Percentiles rank a stretch among this genome's conserved stretches.
Evolutionary conservation across 2,329 filamentous ascomycete species (phyloP).

Genomic region (Calonectria ilicicola): DNA sequence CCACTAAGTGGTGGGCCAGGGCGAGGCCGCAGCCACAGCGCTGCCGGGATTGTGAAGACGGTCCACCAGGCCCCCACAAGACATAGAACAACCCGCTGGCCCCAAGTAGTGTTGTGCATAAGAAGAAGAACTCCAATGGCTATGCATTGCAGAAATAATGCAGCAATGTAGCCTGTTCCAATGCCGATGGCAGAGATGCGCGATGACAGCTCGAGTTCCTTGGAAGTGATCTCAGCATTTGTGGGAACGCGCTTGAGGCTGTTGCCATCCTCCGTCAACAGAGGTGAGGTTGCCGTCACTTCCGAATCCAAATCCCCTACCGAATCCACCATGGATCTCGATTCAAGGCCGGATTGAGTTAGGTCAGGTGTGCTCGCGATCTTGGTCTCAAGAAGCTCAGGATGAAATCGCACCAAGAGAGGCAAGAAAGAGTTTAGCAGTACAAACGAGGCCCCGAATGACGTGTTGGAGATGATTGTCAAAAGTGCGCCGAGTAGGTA

Average conservation of each 20-base stretch:
- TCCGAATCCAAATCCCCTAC: constrained; percentile 45
- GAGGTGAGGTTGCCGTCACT: constrained; percentile 59
- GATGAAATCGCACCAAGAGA: constrained; percentile 88
- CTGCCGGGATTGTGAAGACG: constrained; percentile 87
- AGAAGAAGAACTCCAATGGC: constrained; percentile 81
- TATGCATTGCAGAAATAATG: constrained; percentile 84
- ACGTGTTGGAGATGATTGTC: constrained; percentile 92
- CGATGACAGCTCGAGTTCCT: constrained; percentile 85
- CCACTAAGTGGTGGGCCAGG: constrained; percentile 84
- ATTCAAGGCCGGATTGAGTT: constrained; percentile 47
- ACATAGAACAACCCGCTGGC: constrained; percentile 87
- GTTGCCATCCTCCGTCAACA: constrained; percentile 55
- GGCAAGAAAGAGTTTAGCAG: constrained; percentile 95
- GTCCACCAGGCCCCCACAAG: constrained; percentile 94
- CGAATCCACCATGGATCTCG: constrained; percentile 50
- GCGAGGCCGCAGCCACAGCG: constrained; percentile 86
- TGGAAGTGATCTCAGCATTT: constrained; percentile 65
- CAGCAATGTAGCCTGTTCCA: constrained; percentile 92
- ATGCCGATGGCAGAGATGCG: constrained; percentile 93
- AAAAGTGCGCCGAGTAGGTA: constrained; percentile 87
- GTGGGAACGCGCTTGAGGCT: constrained; percentile 54
- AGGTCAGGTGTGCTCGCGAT: constrained; percentile 45
- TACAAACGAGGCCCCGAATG: constrained; percentile 95
- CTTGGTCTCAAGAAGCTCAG: constrained; percentile 56
- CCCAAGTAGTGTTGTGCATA: constrained; percentile 83